Percentiles rank a stretch among this genome's conserved stretches.
Evolutionary conservation across 1,284 basidiomycete genomes (phyloP).

Genomic region (Ustilago curta): DNA sequence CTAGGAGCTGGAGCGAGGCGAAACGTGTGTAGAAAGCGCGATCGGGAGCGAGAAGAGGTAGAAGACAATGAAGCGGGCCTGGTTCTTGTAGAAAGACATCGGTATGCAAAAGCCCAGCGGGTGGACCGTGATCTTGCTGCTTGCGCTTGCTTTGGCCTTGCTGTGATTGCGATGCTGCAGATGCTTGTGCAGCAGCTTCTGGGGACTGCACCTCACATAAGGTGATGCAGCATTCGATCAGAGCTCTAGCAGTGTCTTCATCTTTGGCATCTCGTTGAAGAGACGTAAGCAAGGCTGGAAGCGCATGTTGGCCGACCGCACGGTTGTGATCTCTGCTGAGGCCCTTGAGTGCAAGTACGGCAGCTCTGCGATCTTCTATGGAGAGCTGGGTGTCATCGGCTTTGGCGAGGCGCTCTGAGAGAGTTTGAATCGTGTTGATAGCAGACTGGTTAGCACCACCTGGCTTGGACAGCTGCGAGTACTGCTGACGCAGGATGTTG

Average conservation of each 20-base stretch:
- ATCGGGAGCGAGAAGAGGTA: slow-evolving; percentile 73
- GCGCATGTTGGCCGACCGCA: slow-evolving; percentile 64
- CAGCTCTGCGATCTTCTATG: slow-evolving; percentile 83
- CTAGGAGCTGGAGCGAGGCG: slow-evolving; percentile 87
- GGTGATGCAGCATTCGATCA: slow-evolving; percentile 59
- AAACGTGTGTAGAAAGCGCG: slow-evolving; percentile 85
- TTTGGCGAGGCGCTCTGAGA: slow-evolving; percentile 81
- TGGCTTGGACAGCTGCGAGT: slow-evolving; percentile 63
- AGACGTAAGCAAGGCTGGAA: slow-evolving; percentile 52
- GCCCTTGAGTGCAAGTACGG: slow-evolving; percentile 90
- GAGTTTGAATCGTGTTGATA: slow-evolving; percentile 83
- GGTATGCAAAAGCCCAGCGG: slow-evolving; percentile 79
- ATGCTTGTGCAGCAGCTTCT: slow-evolving; percentile 12
- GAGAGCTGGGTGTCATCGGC: slow-evolving; percentile 33
- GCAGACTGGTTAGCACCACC: slow-evolving; percentile 76
- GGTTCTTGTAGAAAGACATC: slow-evolving; percentile 79
- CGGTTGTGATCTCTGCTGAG: slow-evolving; percentile 88
- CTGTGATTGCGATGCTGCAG: slow-evolving; percentile 3
- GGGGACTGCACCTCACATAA: slow-evolving; percentile 55
- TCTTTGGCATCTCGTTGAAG: slow-evolving; percentile 56
- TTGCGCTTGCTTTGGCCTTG: slow-evolving; percentile 29
- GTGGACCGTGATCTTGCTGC: slow-evolving; percentile 66
- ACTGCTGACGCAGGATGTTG: slow-evolving; percentile 66
- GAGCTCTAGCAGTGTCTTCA: slow-evolving; percentile 57
- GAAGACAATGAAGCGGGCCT: slow-evolving; percentile 80